phyloP scores from a whole-genome alignment of 352 stramenopile species.

The Globisporangium paddicum region DNA sequence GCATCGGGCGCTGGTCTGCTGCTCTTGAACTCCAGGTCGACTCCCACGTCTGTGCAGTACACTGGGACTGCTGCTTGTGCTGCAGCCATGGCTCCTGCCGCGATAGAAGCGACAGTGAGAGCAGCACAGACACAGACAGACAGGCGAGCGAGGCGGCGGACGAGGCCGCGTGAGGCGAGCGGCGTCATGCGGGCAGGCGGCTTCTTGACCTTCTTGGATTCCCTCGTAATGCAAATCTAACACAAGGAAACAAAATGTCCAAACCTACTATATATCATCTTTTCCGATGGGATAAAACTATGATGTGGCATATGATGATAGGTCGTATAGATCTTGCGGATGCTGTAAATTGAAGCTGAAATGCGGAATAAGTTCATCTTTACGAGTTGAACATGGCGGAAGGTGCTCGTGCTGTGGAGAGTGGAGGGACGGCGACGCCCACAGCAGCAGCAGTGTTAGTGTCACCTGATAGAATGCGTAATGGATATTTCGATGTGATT shows the following conservation, averaged over 20 bases:
- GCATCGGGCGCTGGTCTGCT: constrained; percentile 12
- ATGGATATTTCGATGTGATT: neutral
- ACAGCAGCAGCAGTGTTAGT: neutral
- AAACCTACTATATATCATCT: no score
- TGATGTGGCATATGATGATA: neutral
- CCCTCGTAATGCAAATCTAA: no score
- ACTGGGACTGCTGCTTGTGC: constrained; percentile 14
- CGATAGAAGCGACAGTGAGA: neutral
- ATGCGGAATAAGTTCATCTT: neutral
- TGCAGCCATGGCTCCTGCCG: constrained; percentile 7
- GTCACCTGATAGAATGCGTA: neutral
- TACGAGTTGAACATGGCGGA: constrained; percentile 3
- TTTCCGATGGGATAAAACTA: neutral
- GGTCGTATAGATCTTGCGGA: neutral
- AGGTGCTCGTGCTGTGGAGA: neutral
- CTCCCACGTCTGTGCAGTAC: constrained; percentile 38
- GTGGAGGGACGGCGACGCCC: no score
- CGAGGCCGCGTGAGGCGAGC: neutral
- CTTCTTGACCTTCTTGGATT: neutral
- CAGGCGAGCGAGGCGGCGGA: neutral
- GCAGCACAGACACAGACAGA: neutral
- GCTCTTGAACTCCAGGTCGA: constrained; percentile 34
- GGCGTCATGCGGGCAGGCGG: neutral
- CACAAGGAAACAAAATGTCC: neutral
- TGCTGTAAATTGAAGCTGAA: neutral